A percentile compares a stretch with the other conserved stretches of the same genome.
Evolutionary conservation across 129 eudicot genomes (phyloP).

Genomic region (Pulicaria dysenterica): DNA sequence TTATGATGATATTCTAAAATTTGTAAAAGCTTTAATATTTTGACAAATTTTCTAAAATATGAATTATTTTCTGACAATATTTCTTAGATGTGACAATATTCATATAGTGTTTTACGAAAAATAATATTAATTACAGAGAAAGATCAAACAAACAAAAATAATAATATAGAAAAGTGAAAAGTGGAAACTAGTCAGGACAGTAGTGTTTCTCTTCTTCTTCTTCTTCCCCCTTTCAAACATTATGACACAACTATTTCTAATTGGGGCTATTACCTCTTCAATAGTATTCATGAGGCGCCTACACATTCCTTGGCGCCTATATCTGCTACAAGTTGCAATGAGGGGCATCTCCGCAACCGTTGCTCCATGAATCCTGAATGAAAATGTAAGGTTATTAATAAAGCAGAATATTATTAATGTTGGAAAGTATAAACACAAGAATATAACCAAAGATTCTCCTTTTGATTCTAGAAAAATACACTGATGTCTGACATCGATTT

Average conservation of each 20-base stretch:
- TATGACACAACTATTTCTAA: not conserved
- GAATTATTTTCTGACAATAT: not conserved
- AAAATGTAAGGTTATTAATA: not conserved
- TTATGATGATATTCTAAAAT: not conserved
- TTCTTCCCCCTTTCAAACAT: too few species aligned
- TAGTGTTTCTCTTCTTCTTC: too few species aligned
- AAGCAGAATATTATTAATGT: not conserved
- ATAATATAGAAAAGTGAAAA: not conserved
- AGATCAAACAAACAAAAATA: not conserved
- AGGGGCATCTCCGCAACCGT: slow-evolving; percentile 94
- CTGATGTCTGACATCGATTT: too few species aligned
- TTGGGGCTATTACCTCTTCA: slow-evolving; percentile 64
- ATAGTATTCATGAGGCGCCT: slow-evolving; percentile 73
- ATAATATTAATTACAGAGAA: not conserved
- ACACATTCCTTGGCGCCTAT: slow-evolving; percentile 97
- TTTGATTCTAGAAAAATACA: too few species aligned
- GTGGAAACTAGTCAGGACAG: too few species aligned
- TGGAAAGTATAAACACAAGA: too few species aligned
- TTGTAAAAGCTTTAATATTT: not conserved
- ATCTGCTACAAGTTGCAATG: slow-evolving; percentile 85
- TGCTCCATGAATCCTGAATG: slow-evolving; percentile 84
- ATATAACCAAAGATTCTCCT: too few species aligned
- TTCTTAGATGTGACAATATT: not conserved
- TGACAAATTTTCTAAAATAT: not conserved
- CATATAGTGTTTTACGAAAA: not conserved